phyloP scores from a whole-genome alignment of 208 protist genomes.

The Kentomonas sorsogonicus region DNA sequence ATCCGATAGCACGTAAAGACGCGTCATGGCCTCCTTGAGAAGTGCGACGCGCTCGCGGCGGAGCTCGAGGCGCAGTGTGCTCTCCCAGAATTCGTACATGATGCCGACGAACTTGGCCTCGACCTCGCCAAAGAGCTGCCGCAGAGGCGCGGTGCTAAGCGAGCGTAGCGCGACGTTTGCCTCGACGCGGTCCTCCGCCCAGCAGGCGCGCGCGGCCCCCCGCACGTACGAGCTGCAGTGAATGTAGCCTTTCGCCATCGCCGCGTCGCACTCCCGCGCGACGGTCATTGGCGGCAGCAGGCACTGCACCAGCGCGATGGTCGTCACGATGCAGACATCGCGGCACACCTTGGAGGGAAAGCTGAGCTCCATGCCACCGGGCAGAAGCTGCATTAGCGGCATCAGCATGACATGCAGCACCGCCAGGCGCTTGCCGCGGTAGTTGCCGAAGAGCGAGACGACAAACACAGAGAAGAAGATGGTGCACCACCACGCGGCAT shows the following conservation, averaged over 20 bases:
- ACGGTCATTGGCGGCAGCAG: slow-evolving; percentile 28
- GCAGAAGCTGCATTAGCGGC: slow-evolving; percentile 14
- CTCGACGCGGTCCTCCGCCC: slow-evolving; percentile 48
- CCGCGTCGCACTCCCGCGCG: slow-evolving; percentile 25
- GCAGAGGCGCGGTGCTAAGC: slow-evolving; percentile 31
- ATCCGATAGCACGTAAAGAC: slow-evolving; percentile 35
- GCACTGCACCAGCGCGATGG: slow-evolving; percentile 38
- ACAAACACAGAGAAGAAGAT: slow-evolving; percentile 19
- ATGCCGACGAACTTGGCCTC: slow-evolving; percentile 27
- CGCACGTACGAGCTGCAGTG: slow-evolving; percentile 22
- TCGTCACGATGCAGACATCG: slow-evolving; percentile 33
- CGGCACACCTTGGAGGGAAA: slow-evolving; percentile 23
- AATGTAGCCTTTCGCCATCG: slow-evolving; percentile 22
- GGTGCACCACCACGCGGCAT: slow-evolving; percentile 23
- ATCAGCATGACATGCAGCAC: slow-evolving; percentile 18
- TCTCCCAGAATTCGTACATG: slow-evolving; percentile 59
- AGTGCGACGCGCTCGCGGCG: slow-evolving; percentile 37
- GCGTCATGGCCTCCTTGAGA: slow-evolving; percentile 26
- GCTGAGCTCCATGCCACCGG: background rate
- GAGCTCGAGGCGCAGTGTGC: slow-evolving; percentile 49
- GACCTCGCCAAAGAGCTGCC: slow-evolving; percentile 16
- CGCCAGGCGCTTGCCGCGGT: slow-evolving; percentile 9
- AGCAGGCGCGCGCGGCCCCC: slow-evolving; percentile 27
- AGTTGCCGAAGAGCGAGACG: slow-evolving; percentile 18
- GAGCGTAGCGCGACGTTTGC: slow-evolving; percentile 20